These are phyloP conservation scores for Kazachstania psychrophila DNA, from an alignment of 805 yeast genomes.

Conservation along the genomic window DNA sequence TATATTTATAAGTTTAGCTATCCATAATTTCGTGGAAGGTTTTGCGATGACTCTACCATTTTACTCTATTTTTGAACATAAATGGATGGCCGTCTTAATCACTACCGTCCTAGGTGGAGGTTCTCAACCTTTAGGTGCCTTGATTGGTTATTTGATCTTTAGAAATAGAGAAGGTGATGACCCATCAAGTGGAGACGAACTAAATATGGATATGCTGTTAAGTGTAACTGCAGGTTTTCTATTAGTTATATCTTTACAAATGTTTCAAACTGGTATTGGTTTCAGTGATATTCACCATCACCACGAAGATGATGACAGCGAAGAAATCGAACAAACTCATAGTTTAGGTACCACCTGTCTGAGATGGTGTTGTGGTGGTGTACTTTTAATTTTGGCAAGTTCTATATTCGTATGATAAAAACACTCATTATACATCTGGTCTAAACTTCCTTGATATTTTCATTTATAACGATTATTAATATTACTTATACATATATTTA, in stretches of 20 bases:
- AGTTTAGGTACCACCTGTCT: slow-evolving; percentile 29
- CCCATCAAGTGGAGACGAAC: slow-evolving; percentile 29
- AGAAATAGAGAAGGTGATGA: slow-evolving; percentile 29
- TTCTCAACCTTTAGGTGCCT: slow-evolving; percentile 86
- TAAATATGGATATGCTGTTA: slow-evolving; percentile 40
- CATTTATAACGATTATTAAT: neutral
- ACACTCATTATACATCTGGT: no score
- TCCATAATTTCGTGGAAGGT: slow-evolving; percentile 91
- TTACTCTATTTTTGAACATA: slow-evolving; percentile 60
- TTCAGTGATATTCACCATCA: slow-evolving; percentile 62
- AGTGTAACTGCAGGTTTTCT: slow-evolving; percentile 78
- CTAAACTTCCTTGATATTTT: neutral
- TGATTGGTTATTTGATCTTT: slow-evolving; percentile 51
- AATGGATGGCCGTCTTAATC: slow-evolving; percentile 52
- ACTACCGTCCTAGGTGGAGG: slow-evolving; percentile 69
- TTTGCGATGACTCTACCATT: slow-evolving; percentile 88
- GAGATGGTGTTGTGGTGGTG: slow-evolving; percentile 30
- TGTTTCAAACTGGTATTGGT: slow-evolving; percentile 74
- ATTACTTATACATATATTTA: neutral
- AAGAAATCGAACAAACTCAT: slow-evolving; percentile 20
- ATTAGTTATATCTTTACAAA: slow-evolving; percentile 69
- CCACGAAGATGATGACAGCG: slow-evolving; percentile 22
- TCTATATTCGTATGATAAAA: slow-evolving; percentile 10
- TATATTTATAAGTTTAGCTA: slow-evolving; percentile 73
- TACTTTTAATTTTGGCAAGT: slow-evolving; percentile 23